Evolutionary conservation across 345 rosid species (phyloP).

Genomic region (Eucalyptus cloeziana): DNA sequence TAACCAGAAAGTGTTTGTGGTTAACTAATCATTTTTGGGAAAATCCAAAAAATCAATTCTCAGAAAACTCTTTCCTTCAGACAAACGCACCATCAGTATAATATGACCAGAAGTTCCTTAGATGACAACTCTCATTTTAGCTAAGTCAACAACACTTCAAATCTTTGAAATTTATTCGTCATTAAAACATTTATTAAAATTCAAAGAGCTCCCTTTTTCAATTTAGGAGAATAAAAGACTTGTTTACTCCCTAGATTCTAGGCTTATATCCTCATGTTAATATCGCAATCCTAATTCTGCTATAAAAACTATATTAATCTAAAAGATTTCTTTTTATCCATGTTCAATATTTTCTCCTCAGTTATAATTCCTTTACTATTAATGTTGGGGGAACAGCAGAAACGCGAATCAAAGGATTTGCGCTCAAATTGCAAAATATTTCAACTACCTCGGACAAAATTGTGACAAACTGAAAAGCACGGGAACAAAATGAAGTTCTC

Average conservation of each 20-base stretch:
- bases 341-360: background rate
- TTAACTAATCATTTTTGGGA: too few relatives aligned
- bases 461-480: background rate
- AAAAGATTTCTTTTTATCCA: background rate
- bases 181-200: background rate
- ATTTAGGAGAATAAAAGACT: background rate
- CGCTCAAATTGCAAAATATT: background rate
- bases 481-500: background rate
- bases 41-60: rapidly evolving
- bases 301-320: background rate
- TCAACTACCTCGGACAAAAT: background rate
- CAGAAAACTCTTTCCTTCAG: rapidly evolving
- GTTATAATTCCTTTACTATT: background rate
- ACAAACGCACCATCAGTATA: background rate
- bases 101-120: background rate
- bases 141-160: background rate
- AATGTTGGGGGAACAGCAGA: background rate
- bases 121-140: background rate
- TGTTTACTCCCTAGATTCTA: background rate
- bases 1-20: rapidly evolving
- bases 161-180: background rate
- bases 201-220: background rate
- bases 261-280: background rate
- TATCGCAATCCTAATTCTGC: background rate
- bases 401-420: background rate